Base-by-base conservation (phyloP, 148 eudicot genomes). In the Fagopyrum homotropicum region DNA sequence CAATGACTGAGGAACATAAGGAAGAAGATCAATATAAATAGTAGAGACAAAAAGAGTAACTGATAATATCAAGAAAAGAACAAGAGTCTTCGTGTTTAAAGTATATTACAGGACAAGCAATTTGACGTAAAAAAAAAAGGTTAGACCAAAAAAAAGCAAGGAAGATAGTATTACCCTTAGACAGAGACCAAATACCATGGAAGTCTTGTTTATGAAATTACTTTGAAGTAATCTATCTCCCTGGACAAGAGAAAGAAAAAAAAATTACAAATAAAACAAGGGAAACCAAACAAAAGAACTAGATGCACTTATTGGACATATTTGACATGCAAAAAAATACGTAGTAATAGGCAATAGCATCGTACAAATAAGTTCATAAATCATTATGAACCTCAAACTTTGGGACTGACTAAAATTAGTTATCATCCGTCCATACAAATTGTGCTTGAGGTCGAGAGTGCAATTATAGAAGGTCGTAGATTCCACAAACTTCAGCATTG, bases 131-230 rank as follows among this genome's bases (percentile, higher is more conserved):
- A 57, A 19, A 19, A 57, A 19, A 35, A 46, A 16, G 6, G 17
- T 52, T 12, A 14, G 57, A 52, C 5, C 19, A 52, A 50, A 4
- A 35, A 35, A 73, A 46, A 48, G 69, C 26, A 44, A 45, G 12
- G 35, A 30, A 9, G 43, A 22, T 26, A 57, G 54, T 5, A 61
- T 96, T 89, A 93, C 98, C 80, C 97, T 87, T 59, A 94, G 82
- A 81, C 98, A 94, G 45, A 88, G 83, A 45, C 96, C 88, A 77
- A 94, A 90, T 70, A 94, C 97, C 98, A 94, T 94, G 7, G 98
- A 90, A 73, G 97, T 94, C 73, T 90, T 91, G 87, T 94, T 94
- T 85, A 94, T 91, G 73, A 94, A 94, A 80, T 90, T 94, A 77
- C 97, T 92, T 82, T 94, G 93, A 72, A 87, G 86, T 68, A 91